Evolutionary conservation across 306 rosid species (phyloP).

Genomic region (Quercus agrifolia): DNA sequence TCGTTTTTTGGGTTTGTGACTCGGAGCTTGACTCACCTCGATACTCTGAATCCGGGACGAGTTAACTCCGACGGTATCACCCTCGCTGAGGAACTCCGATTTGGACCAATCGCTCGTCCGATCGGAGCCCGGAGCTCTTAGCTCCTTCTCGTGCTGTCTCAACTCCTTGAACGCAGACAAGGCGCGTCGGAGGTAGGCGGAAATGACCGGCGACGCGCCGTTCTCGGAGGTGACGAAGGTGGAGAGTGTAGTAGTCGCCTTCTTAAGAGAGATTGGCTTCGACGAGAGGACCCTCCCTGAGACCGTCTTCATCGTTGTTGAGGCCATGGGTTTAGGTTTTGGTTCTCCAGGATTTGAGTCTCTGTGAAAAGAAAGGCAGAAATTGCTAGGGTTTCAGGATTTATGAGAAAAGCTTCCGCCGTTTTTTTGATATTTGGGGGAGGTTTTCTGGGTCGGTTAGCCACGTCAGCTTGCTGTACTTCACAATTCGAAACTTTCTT

Average conservation of each 20-base stretch:
- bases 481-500: no score
- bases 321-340: not conserved
- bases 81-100: slow-evolving; percentile 12
- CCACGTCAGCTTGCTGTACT: no score
- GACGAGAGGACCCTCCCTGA: slow-evolving; percentile 27
- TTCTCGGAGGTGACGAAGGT: slow-evolving; percentile 29
- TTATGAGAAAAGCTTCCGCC: not conserved
- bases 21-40: no score
- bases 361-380: not conserved
- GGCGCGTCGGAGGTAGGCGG: slow-evolving; percentile 45
- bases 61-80: no score
- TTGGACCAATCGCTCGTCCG: not conserved
- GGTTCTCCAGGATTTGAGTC: not conserved
- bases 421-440: no score
- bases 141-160: slow-evolving; percentile 39
- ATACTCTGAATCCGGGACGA: no score
- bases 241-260: slow-evolving; percentile 40
- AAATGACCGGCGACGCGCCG: slow-evolving; percentile 30
- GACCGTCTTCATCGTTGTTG: slow-evolving; percentile 41
- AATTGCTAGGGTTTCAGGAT: not conserved
- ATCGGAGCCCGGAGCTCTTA: slow-evolving; percentile 8
- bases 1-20: not conserved
- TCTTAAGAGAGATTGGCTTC: slow-evolving; percentile 43
- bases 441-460: no score
- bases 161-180: slow-evolving; percentile 45